Conservation (phyloP, 176 grass and related monocot genomes). For the Dactylis glomerata region DNA sequence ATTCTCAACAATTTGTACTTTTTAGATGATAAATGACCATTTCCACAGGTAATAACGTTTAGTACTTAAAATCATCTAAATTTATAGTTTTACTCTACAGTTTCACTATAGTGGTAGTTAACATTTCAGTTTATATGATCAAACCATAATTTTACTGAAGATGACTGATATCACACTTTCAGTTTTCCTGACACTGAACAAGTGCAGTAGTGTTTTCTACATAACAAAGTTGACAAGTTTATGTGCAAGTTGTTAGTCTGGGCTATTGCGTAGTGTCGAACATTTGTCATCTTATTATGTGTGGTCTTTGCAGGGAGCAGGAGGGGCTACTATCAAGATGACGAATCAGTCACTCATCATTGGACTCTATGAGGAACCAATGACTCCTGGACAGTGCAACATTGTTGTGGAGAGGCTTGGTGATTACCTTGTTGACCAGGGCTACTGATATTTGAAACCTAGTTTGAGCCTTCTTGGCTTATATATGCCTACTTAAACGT, state of each 20-base stretch:
- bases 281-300: neutral
- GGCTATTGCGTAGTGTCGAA: neutral
- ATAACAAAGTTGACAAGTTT: neutral
- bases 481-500: neutral
- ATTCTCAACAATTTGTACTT: neutral
- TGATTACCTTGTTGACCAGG: conserved; percentile 50
- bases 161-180: neutral
- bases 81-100: neutral
- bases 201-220: neutral
- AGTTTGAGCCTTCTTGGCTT: neutral
- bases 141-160: neutral
- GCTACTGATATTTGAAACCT: conserved; percentile 26
- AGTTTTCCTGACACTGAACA: neutral
- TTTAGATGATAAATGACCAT: neutral
- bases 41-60: neutral
- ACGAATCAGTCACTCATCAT: conserved; percentile 30
- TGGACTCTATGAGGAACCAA: conserved; percentile 43
- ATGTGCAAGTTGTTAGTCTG: neutral
- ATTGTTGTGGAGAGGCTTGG: conserved; percentile 49
- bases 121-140: neutral
- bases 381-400: conserved; percentile 49
- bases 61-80: neutral
- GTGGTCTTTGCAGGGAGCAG: conserved; percentile 33
- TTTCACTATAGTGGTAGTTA: neutral
- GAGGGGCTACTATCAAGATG: conserved; percentile 44